Percentiles rank a stretch among this genome's conserved stretches.
Evolutionary conservation across 129 eudicot species (phyloP).

Genomic region (Smallanthus sonchifolius): DNA sequence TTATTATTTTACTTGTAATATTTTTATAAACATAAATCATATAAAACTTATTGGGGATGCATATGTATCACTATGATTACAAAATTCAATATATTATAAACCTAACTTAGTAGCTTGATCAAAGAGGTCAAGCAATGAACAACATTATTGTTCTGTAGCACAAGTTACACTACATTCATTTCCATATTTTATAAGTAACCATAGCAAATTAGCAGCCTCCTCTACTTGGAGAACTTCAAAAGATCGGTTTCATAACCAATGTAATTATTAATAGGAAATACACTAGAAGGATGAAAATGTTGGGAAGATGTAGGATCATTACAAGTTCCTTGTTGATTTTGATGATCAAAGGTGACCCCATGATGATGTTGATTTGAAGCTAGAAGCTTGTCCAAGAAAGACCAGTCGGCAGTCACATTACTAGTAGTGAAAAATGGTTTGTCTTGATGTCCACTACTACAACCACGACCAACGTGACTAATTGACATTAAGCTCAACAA

Average conservation of each 20-base stretch:
- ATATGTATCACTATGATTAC: too few relatives aligned
- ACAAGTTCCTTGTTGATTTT: constrained; percentile 30
- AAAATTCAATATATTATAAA: too few relatives aligned
- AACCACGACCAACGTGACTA: constrained; percentile 23
- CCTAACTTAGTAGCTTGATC: too few relatives aligned
- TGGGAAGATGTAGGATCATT: constrained; percentile 38
- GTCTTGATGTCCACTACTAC: constrained; percentile 31
- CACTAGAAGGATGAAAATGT: constrained; percentile 30
- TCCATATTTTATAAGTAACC: constrained; percentile 13
- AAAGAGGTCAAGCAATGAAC: constrained; percentile 15
- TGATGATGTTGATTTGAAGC: constrained; percentile 51
- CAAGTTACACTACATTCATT: constrained; percentile 3
- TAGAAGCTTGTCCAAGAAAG: constrained; percentile 81
- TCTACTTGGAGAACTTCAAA: constrained; percentile 55
- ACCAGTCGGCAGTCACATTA: constrained; percentile 53
- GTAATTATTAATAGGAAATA: constrained; percentile 52
- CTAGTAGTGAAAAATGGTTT: constrained; percentile 19
- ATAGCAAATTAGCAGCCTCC: constrained; percentile 3
- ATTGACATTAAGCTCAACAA: constrained; percentile 49
- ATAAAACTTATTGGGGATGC: too few relatives aligned
- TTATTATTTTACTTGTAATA: too few relatives aligned
- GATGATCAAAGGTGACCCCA: constrained; percentile 26
- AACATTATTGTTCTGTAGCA: neutral
- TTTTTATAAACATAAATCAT: too few relatives aligned
- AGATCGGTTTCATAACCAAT: constrained; percentile 52